Percentiles rank a stretch among this genome's conserved stretches.
These are phyloP conservation scores for Tephrocybe sp. DNA, from an alignment of 768 basidiomycete genomes.

Conservation along the genomic window DNA sequence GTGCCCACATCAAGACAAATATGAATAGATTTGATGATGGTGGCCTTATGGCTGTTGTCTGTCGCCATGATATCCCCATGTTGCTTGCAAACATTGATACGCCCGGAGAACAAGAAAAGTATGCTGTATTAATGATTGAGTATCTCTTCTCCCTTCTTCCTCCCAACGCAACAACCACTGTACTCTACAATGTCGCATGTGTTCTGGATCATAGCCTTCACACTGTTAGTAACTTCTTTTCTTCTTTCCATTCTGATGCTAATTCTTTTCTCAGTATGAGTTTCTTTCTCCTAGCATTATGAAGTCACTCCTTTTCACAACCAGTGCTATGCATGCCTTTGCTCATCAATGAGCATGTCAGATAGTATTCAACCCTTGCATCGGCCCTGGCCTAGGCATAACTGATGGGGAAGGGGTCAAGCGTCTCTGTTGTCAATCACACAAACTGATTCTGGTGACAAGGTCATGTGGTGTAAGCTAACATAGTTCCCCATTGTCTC, in stretches of 20 bases:
- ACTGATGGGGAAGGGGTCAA: constrained; percentile 34
- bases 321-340: constrained; percentile 39
- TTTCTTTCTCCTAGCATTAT: constrained; percentile 18
- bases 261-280: constrained; percentile 21
- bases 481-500: constrained; percentile 22
- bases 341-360: constrained; percentile 19
- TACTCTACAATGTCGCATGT: constrained; percentile 36
- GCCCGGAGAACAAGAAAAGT: constrained; percentile 39
- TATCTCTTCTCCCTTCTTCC: constrained; percentile 30
- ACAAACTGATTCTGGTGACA: constrained; percentile 34
- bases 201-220: constrained; percentile 29
- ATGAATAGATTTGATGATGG: constrained; percentile 29
- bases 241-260: too few relatives aligned
- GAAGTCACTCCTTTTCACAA: constrained; percentile 20
- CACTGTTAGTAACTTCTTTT: background rate
- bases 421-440: constrained; percentile 31
- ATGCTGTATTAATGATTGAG: constrained; percentile 32
- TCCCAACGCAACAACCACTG: constrained; percentile 19
- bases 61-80: constrained; percentile 35
- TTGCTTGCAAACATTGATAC: constrained; percentile 40
- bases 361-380: constrained; percentile 29
- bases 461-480: constrained; percentile 32
- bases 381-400: constrained; percentile 13
- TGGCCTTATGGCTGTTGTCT: constrained; percentile 38
- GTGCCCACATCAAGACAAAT: constrained; percentile 19